Evolutionary conservation across 140 eudicot species (phyloP).

Genomic region (Stevia rebaudiana): DNA sequence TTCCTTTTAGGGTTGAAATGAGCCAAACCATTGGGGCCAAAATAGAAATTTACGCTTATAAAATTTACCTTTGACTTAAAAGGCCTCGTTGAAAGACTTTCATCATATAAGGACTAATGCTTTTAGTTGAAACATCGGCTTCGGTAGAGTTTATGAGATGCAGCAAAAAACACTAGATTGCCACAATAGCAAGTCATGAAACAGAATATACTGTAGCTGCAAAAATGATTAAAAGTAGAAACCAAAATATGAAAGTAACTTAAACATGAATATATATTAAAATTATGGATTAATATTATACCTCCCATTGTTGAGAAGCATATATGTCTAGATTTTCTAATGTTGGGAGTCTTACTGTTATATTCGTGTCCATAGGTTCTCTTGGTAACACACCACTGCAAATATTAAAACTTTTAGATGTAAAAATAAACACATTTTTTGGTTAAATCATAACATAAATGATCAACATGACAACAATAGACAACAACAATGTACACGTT

Average conservation of each 20-base stretch:
- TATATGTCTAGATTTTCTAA: conserved; percentile 75
- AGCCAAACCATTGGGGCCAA: too few relatives aligned
- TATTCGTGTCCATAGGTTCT: conserved; percentile 70
- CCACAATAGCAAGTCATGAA: conserved; percentile 37
- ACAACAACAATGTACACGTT: neutral
- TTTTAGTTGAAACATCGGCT: conserved; percentile 61
- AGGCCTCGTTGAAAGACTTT: conserved; percentile 91
- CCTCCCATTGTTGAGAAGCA: conserved; percentile 96
- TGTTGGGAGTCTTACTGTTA: conserved; percentile 75
- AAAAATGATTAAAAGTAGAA: conserved; percentile 23
- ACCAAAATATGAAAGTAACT: conserved; percentile 8
- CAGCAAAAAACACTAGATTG: conserved; percentile 84
- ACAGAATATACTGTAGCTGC: conserved; percentile 35
- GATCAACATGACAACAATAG: neutral
- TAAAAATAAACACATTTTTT: neutral
- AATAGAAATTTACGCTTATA: too few relatives aligned
- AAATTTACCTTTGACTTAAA: conserved; percentile 66
- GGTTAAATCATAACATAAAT: neutral
- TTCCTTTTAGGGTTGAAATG: too few relatives aligned
- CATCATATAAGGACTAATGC: conserved; percentile 88
- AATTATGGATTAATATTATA: conserved; percentile 13
- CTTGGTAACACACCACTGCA: conserved; percentile 77
- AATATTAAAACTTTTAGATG: neutral
- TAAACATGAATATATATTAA: conserved; percentile 6
- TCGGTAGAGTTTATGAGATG: conserved; percentile 86